Evolutionary conservation across 495 filamentous ascomycete genomes (phyloP).

Genomic region (Viridothelium virens): DNA sequence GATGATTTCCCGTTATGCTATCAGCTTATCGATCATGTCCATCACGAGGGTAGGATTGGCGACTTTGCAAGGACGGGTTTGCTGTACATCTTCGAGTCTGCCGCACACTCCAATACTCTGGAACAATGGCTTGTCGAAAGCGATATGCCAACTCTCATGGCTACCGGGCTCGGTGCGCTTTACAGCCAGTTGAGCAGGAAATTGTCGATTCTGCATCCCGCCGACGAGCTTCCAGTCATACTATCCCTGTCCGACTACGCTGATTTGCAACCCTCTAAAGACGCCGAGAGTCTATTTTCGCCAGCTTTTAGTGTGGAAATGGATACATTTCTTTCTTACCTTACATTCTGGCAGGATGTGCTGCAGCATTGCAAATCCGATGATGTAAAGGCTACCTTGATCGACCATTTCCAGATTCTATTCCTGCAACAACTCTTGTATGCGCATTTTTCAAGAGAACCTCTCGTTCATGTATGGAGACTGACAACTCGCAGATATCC

Average conservation of each 20-base stretch:
- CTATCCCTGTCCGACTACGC: constrained; percentile 79
- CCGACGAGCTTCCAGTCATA: constrained; percentile 67
- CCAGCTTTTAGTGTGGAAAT: constrained; percentile 67
- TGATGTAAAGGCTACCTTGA: constrained; percentile 82
- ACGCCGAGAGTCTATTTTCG: constrained; percentile 63
- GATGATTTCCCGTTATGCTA: constrained; percentile 96
- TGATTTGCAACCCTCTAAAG: constrained; percentile 51
- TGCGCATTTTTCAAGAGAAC: constrained; percentile 24
- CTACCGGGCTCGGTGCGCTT: constrained; percentile 84
- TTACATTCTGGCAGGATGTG: constrained; percentile 97
- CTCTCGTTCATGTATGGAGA: background rate
- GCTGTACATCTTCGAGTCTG: constrained; percentile 90
- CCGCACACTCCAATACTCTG: constrained; percentile 67
- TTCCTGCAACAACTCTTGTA: constrained; percentile 93
- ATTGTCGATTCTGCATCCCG: constrained; percentile 40
- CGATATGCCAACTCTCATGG: constrained; percentile 94
- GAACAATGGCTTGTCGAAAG: constrained; percentile 97
- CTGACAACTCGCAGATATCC: constrained; percentile 60
- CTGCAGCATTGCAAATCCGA: constrained; percentile 86
- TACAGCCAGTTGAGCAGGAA: constrained; percentile 86
- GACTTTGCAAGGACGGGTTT: constrained; percentile 97
- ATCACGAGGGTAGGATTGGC: constrained; percentile 82
- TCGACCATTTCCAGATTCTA: constrained; percentile 95
- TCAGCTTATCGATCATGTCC: constrained; percentile 87
- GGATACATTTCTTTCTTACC: constrained; percentile 87